Base-by-base conservation (phyloP, 2,329 filamentous ascomycete genomes). In the Colletotrichum eremochloae region DNA sequence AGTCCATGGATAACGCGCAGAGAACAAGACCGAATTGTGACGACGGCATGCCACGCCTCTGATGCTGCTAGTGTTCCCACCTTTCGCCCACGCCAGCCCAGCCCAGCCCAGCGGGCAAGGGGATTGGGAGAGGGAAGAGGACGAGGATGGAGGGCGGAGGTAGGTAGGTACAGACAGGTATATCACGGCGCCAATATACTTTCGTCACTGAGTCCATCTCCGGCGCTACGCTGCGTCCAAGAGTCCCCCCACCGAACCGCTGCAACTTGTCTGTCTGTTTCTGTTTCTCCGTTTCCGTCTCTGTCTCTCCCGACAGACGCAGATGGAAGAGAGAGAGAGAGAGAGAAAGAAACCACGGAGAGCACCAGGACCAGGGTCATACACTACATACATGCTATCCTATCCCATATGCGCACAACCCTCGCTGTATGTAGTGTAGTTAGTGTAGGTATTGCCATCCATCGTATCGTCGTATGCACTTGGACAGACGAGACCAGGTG, bases 21-120 rank as follows among this genome's bases (percentile, higher is more conserved):
- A 56, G 53, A 56, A 38, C 38, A 48, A 66, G 44, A 70, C 36
- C 63, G 67, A 46, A 70, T 55, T 60, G 68, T 70, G 56, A 70
- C 56, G 63, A 67, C n/a, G 60, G 42, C 63, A 50, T 44, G 50
- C 15, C 31, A 46, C 29, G 57, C 29, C 40, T 18, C 24, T 44
- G 40, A 46, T 46, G 40, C 57, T 36, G 9, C 9, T 24, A 29
- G 57, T 38, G 38, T 42, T 60, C 40, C 38, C 57, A 60, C 57
- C 33, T 29, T 20, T n/a, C 15, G 11, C 55, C n/a, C 50, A 31
- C n/a, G 8, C 38, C 38, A 8, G 6, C 38, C 38, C 38, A 40
- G 38, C 24, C 38, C 38, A 8, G 6, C 38, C 38, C 38, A 40
- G 38, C 24, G 24, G 24, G 24, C 24, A 24, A 24, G 24, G 24